These are phyloP conservation scores for Clarireedia sp. DNA, from an alignment of 2,329 filamentous ascomycete species.

Conservation along the genomic window DNA sequence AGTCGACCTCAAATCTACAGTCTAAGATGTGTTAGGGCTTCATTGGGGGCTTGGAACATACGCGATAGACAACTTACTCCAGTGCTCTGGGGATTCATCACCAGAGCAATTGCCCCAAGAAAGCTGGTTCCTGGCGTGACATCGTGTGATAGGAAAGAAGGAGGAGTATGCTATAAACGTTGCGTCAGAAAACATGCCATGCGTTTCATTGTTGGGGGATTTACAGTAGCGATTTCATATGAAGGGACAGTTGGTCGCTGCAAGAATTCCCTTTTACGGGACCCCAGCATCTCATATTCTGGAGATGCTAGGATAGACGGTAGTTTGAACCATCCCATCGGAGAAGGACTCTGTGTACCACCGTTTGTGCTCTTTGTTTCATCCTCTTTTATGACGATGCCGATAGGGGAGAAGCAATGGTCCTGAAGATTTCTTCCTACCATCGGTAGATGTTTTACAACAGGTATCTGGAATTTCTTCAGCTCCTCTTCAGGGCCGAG, in stretches of 20 bases:
- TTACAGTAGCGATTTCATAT: background rate
- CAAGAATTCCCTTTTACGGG: background rate
- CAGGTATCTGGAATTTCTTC: slow-evolving; percentile 13
- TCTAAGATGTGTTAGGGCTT: background rate
- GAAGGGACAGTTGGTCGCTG: background rate
- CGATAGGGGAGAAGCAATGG: slow-evolving; percentile 30
- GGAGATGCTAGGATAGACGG: slow-evolving; percentile 32
- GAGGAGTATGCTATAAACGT: slow-evolving; percentile 30
- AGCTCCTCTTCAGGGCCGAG: slow-evolving; percentile 34
- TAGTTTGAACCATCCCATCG: slow-evolving; percentile 39
- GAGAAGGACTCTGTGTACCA: slow-evolving; percentile 38
- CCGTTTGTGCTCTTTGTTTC: slow-evolving; percentile 34
- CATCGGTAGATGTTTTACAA: slow-evolving; percentile 30
- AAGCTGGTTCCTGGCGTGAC: background rate
- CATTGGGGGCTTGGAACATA: background rate
- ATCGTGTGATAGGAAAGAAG: slow-evolving; percentile 1
- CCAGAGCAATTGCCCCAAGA: slow-evolving; percentile 2
- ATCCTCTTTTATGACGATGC: slow-evolving; percentile 32
- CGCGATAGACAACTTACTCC: background rate
- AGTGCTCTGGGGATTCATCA: slow-evolving; percentile 43
- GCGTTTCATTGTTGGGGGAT: background rate
- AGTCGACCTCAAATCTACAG: background rate
- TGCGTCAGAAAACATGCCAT: slow-evolving; percentile 32
- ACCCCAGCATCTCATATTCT: slow-evolving; percentile 38
- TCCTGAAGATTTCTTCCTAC: slow-evolving; percentile 37